Base-by-base conservation (phyloP, 129 eudicot species). In the Escallonia rubra region DNA sequence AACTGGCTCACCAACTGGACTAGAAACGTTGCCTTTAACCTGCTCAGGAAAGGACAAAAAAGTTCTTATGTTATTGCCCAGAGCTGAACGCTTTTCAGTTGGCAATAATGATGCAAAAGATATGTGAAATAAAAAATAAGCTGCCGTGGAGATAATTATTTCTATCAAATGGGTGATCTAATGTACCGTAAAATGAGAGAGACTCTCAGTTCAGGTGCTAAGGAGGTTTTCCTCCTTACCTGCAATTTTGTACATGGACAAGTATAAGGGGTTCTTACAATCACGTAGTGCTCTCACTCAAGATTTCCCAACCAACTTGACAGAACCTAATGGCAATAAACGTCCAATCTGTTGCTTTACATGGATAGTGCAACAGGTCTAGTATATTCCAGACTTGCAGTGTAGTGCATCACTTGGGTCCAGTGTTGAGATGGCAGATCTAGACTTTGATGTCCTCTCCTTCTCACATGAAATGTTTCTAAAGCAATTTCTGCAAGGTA, bases 11-110 rank as follows among this genome's bases (percentile, higher is more conserved):
- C 79, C 86, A 75, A 73, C 79, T 53, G 88, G 70, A 67, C 67
- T 83, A 76, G 96, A 65, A 78, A 72, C 56, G 58, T 67, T 64
- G 59, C 54, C 72, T 70, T 80, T 82, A 88, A 88, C 91, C 96
- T 89, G 81, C 76, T 46, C 44, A 71, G 59, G 15, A 61, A 69
- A 34, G 45, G 50, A 64, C 12, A 38, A 1, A 14, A 16, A 42
- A 13, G 6, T 46, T 14, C 12, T 15, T 51, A 15, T 43, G 34
- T 42, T 3, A n/a, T 42, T 42, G 46, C 55, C 10, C 34, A 23
- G 34, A 23, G 34, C 34, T 50, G 10, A 8, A 50, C 10, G 55
- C 55, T 50, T 50, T 50, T 9, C 3, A 2, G 9, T 50, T 23
- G 34, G 34, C 34, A 23, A 23, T 23, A 50, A 50, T 3, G 10